A percentile compares a stretch with the other conserved stretches of the same genome.
phyloP scores from a whole-genome alignment of 306 rosid genomes.

The Gastrolobium villosum region DNA sequence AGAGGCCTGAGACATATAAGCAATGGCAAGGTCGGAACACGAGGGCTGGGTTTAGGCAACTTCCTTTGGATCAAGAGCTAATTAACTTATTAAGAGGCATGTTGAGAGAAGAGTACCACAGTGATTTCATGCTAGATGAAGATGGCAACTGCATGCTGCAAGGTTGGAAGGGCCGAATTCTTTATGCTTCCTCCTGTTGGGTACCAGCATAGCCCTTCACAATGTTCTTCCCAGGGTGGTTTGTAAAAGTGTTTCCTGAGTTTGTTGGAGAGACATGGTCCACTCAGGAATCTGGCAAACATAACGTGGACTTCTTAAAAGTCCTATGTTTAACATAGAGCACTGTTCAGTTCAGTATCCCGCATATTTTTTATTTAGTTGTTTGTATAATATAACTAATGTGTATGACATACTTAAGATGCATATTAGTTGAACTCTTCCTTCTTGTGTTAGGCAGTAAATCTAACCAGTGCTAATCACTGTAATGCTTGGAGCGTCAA shows the following conservation, averaged over 20 bases:
- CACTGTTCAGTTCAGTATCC: slow-evolving; percentile 29
- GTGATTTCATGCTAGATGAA: slow-evolving; percentile 66
- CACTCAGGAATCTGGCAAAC: slow-evolving; percentile 37
- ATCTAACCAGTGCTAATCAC: no score
- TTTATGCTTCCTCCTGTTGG: slow-evolving; percentile 70
- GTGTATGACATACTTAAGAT: slow-evolving; percentile 35
- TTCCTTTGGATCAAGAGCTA: no score
- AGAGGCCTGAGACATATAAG: no score
- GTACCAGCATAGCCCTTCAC: slow-evolving; percentile 51
- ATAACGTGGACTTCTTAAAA: slow-evolving; percentile 19
- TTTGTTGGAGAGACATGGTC: slow-evolving; percentile 24
- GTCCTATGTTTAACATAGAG: slow-evolving; percentile 9
- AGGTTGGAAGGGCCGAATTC: slow-evolving; percentile 80
- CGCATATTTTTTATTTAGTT: background rate
- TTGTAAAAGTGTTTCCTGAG: slow-evolving; percentile 12
- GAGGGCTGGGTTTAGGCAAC: no score
- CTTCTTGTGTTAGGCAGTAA: slow-evolving; percentile 27
- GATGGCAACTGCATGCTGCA: slow-evolving; percentile 77
- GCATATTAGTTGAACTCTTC: slow-evolving; percentile 6
- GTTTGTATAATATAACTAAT: slow-evolving; percentile 32
- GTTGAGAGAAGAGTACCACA: slow-evolving; percentile 52
- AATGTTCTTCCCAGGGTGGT: slow-evolving; percentile 1
- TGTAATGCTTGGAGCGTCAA: no score
- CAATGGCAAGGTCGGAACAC: no score
- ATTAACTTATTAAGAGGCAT: slow-evolving; percentile 55